These are phyloP conservation scores for Massarina eburnea DNA, from an alignment of 2,329 filamentous ascomycete species.

Conservation along the genomic window DNA sequence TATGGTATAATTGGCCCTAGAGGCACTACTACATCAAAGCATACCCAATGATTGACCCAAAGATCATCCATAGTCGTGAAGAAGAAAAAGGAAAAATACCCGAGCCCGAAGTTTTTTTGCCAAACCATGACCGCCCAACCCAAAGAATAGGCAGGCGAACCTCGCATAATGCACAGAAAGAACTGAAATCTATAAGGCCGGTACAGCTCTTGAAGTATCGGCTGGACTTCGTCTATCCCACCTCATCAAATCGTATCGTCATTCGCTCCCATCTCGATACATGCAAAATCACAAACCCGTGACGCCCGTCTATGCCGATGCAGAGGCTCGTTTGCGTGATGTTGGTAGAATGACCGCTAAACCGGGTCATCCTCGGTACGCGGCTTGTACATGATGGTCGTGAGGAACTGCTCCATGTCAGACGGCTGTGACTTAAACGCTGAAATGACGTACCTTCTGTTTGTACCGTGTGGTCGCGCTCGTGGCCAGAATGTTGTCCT, in stretches of 20 bases:
- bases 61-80: neutral
- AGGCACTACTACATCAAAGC: too few species aligned
- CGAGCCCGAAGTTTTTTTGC: neutral
- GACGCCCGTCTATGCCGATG: neutral
- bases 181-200: neutral
- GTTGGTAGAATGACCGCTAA: neutral
- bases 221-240: neutral
- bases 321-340: neutral
- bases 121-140: neutral
- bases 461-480: conserved; percentile 97
- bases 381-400: conserved; percentile 96
- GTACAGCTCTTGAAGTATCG: neutral
- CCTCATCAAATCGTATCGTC: neutral
- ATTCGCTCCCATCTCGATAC: neutral
- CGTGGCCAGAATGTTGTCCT: conserved; percentile 91
- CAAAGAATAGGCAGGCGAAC: neutral
- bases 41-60: too few species aligned
- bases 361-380: conserved; percentile 54
- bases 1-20: too few species aligned
- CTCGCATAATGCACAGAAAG: neutral
- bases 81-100: neutral
- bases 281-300: neutral
- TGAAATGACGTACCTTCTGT: conserved; percentile 68
- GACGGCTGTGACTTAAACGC: conserved; percentile 1
- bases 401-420: conserved; percentile 72